A percentile compares a stretch with the other conserved stretches of the same genome.
Conservation (phyloP, 768 basidiomycete species). For the Suillus variegatus region DNA sequence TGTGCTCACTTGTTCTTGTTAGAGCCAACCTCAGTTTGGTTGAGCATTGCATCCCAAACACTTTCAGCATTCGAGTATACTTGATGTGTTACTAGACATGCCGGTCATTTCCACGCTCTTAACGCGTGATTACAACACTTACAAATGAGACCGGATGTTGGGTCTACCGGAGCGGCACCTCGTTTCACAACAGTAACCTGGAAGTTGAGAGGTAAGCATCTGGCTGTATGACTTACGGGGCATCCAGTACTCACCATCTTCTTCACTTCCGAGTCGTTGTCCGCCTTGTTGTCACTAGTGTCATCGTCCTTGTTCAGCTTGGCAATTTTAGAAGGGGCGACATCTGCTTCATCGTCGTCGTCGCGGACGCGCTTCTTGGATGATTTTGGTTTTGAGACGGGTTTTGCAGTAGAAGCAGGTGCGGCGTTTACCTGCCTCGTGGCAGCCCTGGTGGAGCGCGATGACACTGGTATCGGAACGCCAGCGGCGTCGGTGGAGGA, state of each 20-base stretch:
- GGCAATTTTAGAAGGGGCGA: constrained; percentile 18
- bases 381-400: constrained; percentile 28
- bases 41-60: constrained; percentile 63
- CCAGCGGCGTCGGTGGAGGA: constrained; percentile 22
- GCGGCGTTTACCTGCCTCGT: constrained; percentile 25
- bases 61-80: constrained; percentile 44
- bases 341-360: constrained; percentile 12
- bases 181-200: constrained; percentile 51
- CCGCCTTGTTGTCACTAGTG: constrained; percentile 26
- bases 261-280: constrained; percentile 17
- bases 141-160: constrained; percentile 46
- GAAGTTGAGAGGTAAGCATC: constrained; percentile 20
- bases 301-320: constrained; percentile 25
- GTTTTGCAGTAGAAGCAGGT: constrained; percentile 22
- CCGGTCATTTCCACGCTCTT: background rate
- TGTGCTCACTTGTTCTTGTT: constrained; percentile 48
- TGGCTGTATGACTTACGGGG: background rate
- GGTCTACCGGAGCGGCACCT: constrained; percentile 59
- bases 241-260: constrained; percentile 43
- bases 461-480: constrained; percentile 24
- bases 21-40: constrained; percentile 56
- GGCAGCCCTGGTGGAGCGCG: constrained; percentile 28
- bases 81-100: constrained; percentile 47
- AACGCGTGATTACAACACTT: constrained; percentile 25
- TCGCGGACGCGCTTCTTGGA: constrained; percentile 26